These are phyloP conservation scores for Lantana camara DNA, from an alignment of 257 asterid species.

Conservation along the genomic window DNA sequence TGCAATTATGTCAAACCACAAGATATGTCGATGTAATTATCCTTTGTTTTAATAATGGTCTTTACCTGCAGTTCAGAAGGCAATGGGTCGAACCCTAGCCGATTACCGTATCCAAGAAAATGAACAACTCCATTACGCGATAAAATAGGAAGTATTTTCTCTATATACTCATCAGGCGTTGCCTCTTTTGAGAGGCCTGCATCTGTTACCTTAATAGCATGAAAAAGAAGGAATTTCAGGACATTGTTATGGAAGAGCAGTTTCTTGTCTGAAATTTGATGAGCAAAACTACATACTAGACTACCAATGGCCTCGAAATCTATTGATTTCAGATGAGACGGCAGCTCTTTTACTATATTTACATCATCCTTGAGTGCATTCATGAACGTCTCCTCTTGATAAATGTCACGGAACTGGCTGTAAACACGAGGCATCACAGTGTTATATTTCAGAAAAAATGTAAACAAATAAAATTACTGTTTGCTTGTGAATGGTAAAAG, in stretches of 20 bases:
- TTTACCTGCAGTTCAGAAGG: conserved; percentile 80
- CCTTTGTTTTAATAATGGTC: neutral
- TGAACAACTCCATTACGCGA: conserved; percentile 71
- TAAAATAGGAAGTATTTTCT: conserved; percentile 64
- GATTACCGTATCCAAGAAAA: conserved; percentile 93
- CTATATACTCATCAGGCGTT: conserved; percentile 67
- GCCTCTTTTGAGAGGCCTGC: conserved; percentile 94
- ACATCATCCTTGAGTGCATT: conserved; percentile 60
- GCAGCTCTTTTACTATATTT: conserved; percentile 70
- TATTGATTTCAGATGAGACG: conserved; percentile 56
- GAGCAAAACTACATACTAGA: conserved; percentile 59
- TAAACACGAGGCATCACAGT: conserved; percentile 14
- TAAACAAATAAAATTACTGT: no score
- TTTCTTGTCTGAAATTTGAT: conserved; percentile 4
- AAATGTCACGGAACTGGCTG: conserved; percentile 91
- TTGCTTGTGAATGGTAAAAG: conserved; percentile 13
- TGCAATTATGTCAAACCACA: neutral
- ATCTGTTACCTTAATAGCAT: conserved; percentile 71
- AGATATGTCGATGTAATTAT: no score
- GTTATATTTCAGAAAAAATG: no score
- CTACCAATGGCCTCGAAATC: conserved; percentile 82
- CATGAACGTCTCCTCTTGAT: conserved; percentile 78
- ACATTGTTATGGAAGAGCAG: neutral
- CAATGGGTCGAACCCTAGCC: conserved; percentile 84
- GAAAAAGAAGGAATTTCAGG: conserved; percentile 10